Evolutionary conservation across 345 rosid species (phyloP).

Genomic region (Pistacia integerrima): DNA sequence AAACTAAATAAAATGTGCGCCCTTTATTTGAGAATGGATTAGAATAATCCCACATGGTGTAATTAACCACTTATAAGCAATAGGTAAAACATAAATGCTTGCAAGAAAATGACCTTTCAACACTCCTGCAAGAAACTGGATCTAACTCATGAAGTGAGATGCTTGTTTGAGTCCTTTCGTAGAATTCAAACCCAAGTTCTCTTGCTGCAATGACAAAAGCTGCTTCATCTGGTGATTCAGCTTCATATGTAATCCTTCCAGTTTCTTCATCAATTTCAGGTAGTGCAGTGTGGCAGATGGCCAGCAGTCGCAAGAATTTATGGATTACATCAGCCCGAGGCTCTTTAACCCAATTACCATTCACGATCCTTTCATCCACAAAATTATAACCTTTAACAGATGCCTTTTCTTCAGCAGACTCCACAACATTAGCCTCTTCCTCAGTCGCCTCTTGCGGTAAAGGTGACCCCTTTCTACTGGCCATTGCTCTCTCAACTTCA

Average conservation of each 20-base stretch:
- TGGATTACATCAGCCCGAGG: conserved; percentile 55
- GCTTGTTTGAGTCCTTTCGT: conserved; percentile 72
- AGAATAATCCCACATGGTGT: not conserved
- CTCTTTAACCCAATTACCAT: conserved; percentile 74
- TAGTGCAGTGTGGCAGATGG: conserved; percentile 93
- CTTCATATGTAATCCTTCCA: conserved; percentile 72
- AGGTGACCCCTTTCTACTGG: conserved; percentile 60
- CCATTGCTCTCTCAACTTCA: conserved; percentile 87
- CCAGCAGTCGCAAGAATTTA: conserved; percentile 66
- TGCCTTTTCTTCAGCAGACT: conserved; percentile 36
- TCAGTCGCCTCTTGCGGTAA: conserved; percentile 43
- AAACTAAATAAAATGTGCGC: not conserved
- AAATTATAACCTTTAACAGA: conserved; percentile 80
- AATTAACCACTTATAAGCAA: not conserved
- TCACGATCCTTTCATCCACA: conserved; percentile 70
- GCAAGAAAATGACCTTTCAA: conserved; percentile 53
- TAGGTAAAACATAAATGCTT: not conserved
- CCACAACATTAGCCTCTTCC: conserved; percentile 28
- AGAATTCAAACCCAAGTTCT: conserved; percentile 91
- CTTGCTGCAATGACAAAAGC: conserved; percentile 92
- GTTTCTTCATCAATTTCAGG: conserved; percentile 87
- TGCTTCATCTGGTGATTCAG: conserved; percentile 98
- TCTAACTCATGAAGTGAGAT: conserved; percentile 72
- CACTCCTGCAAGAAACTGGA: conserved; percentile 45
- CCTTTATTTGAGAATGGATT: not conserved